Evolutionary conservation across 768 basidiomycete genomes (phyloP).

Genomic region (Ephemerocybe angulata): DNA sequence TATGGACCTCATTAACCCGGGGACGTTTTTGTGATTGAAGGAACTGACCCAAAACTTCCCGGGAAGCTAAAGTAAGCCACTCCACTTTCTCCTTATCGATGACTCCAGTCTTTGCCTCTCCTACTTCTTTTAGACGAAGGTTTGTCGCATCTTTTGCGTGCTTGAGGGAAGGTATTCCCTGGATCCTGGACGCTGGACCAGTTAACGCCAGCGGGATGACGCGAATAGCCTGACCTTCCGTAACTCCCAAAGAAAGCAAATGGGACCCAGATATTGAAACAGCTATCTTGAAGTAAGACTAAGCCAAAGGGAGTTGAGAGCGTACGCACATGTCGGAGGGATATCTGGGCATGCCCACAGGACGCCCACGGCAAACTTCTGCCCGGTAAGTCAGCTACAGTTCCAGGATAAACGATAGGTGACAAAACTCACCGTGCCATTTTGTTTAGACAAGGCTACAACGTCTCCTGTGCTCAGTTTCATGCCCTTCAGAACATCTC

Average conservation of each 20-base stretch:
- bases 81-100: conserved; percentile 26
- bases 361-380: background rate
- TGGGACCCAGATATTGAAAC: background rate
- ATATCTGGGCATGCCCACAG: background rate
- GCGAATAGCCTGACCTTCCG: background rate
- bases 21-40: conserved; percentile 8
- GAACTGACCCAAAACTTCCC: conserved; percentile 63
- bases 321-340: background rate
- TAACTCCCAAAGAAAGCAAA: background rate
- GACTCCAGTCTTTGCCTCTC: no score
- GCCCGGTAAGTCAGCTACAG: background rate
- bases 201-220: background rate
- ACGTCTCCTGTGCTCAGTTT: conserved; percentile 70
- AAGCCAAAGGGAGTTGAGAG: background rate
- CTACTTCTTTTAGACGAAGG: background rate
- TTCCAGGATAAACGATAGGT: background rate
- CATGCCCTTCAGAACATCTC: conserved; percentile 54
- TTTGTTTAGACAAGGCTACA: conserved; percentile 44
- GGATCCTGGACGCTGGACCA: background rate
- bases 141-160: conserved; percentile 11
- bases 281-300: background rate
- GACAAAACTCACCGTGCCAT: conserved; percentile 21
- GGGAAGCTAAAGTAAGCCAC: conserved; percentile 66
- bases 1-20: conserved; percentile 12
- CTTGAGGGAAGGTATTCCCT: background rate